Evolutionary conservation across 129 eudicot species (phyloP).

Genomic region (Dittrichia graveolens): DNA sequence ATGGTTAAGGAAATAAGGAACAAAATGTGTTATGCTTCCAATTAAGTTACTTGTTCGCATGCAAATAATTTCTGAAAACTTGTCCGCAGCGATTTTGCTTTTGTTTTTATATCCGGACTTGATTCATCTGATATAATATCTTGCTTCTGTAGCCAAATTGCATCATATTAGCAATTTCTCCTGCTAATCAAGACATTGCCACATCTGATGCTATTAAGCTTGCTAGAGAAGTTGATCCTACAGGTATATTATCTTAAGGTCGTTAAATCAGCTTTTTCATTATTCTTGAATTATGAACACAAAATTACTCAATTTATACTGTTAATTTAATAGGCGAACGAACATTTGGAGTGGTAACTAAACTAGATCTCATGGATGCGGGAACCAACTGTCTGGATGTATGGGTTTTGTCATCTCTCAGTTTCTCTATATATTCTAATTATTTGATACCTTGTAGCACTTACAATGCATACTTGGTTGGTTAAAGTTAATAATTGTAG

Average conservation of each 20-base stretch:
- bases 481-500: constrained; percentile 16
- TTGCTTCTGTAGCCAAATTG: constrained; percentile 74
- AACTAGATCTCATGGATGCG: constrained; percentile 97
- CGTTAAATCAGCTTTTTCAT: constrained; percentile 14
- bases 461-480: constrained; percentile 12
- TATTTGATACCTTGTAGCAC: constrained; percentile 26
- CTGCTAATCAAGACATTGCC: constrained; percentile 99
- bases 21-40: constrained; percentile 3
- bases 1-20: no score
- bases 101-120: constrained; percentile 5
- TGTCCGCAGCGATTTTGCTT: background rate
- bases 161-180: constrained; percentile 98
- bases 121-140: constrained; percentile 11
- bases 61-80: constrained; percentile 6
- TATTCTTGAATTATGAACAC: constrained; percentile 9
- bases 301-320: constrained; percentile 16
- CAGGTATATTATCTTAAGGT: constrained; percentile 53
- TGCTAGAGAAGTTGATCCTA: constrained; percentile 97
- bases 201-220: constrained; percentile 99
- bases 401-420: constrained; percentile 36
- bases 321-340: constrained; percentile 66
- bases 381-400: constrained; percentile 94
- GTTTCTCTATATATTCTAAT: constrained; percentile 11
- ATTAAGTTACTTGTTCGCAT: background rate
- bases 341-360: constrained; percentile 94